phyloP scores from a whole-genome alignment of 2,329 filamentous ascomycete species.

The Magnaporthiopsis incrustans region DNA sequence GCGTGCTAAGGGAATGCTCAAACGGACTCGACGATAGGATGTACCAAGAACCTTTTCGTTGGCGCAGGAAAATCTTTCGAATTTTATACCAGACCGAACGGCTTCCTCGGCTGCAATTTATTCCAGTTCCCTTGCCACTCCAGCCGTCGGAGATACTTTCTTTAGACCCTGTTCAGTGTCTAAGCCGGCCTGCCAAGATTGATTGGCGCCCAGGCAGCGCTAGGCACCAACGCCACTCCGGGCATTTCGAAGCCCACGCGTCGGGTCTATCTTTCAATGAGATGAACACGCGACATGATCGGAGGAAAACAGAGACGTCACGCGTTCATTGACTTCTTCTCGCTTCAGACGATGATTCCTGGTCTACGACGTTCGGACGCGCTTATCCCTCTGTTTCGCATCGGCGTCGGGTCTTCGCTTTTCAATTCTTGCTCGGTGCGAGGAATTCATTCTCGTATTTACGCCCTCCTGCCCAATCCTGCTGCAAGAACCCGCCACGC shows the following conservation, averaged over 20 bases:
- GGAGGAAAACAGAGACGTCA: background rate
- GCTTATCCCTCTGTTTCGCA: too few species aligned
- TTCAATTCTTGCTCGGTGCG: background rate
- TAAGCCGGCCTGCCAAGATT: background rate
- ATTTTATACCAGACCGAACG: background rate
- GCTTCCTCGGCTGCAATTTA: background rate
- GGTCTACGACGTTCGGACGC: too few species aligned
- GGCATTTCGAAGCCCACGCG: background rate
- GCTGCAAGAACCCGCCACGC: background rate
- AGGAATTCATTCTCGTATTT: background rate
- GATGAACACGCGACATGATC: background rate
- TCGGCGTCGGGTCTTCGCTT: background rate
- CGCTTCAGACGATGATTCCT: background rate
- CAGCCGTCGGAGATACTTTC: background rate
- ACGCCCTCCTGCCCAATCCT: background rate
- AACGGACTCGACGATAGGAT: background rate
- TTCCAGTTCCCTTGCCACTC: background rate
- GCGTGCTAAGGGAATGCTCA: background rate
- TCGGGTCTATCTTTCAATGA: background rate
- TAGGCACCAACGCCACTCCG: background rate
- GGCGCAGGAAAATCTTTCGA: background rate
- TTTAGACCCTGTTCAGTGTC: background rate
- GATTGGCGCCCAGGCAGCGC: background rate
- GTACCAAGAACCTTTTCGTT: background rate
- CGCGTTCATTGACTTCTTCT: background rate